These are phyloP conservation scores for Thielaviopsis musarum DNA, from an alignment of 2,329 filamentous ascomycete genomes.

Conservation along the genomic window DNA sequence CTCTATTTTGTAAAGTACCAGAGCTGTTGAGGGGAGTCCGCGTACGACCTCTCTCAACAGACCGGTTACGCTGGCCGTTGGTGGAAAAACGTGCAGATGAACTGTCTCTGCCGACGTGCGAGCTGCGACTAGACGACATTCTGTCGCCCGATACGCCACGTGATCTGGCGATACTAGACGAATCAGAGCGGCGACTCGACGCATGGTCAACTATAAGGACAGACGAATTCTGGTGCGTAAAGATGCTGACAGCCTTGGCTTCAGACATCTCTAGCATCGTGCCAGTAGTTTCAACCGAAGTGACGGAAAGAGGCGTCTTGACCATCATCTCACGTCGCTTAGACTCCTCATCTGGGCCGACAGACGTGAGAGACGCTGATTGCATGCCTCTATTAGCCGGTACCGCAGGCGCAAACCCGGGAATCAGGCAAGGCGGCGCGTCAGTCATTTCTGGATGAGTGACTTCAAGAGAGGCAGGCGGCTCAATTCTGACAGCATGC, in stretches of 20 bases:
- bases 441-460: background rate
- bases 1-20: background rate
- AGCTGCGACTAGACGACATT: background rate
- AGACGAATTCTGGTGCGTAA: slow-evolving; percentile 47
- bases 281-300: slow-evolving; percentile 42
- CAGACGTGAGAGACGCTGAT: background rate
- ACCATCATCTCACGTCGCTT: slow-evolving; percentile 9
- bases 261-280: slow-evolving; percentile 48
- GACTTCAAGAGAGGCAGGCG: slow-evolving; percentile 18
- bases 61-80: background rate
- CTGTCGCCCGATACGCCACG: slow-evolving; percentile 1
- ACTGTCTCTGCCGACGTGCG: background rate
- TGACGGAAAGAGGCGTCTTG: slow-evolving; percentile 39
- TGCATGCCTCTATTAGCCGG: background rate
- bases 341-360: slow-evolving; percentile 4
- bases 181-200: slow-evolving; percentile 31
- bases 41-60: slow-evolving; percentile 3
- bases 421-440: background rate
- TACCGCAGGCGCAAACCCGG: slow-evolving; percentile 4
- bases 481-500: slow-evolving; percentile 14
- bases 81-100: background rate
- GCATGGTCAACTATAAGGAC: slow-evolving; percentile 40
- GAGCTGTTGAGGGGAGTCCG: background rate
- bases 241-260: slow-evolving; percentile 44
- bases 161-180: slow-evolving; percentile 20